Evolutionary conservation across 1,284 basidiomycete genomes (phyloP).

Genomic region (Agaricales sp.): DNA sequence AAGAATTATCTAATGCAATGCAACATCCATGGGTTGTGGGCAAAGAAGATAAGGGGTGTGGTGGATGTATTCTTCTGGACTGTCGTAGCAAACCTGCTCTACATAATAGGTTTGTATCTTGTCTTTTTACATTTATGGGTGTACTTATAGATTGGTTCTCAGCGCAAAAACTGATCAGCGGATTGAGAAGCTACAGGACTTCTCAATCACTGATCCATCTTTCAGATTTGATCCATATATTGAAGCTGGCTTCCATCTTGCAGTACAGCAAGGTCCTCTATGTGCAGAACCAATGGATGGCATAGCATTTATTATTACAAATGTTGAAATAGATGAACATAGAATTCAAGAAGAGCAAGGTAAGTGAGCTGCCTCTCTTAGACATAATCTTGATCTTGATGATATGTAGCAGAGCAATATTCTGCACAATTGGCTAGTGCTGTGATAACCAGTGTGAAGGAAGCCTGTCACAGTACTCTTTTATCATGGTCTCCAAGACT

Average conservation of each 20-base stretch:
- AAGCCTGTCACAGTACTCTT: constrained; percentile 82
- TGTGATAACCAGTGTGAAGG: constrained; percentile 81
- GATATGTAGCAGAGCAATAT: constrained; percentile 35
- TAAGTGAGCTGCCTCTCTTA: too few species aligned
- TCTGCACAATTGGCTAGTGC: constrained; percentile 85
- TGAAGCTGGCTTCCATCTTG: constrained; percentile 93
- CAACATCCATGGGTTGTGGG: background rate
- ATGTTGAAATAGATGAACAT: constrained; percentile 52
- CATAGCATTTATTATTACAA: constrained; percentile 86
- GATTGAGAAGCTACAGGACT: background rate
- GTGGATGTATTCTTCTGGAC: constrained; percentile 1
- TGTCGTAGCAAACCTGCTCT: background rate
- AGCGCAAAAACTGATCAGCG: too few species aligned
- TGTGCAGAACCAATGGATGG: constrained; percentile 95
- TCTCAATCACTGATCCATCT: background rate
- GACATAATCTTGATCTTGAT: constrained; percentile 9
- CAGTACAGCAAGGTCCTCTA: constrained; percentile 87
- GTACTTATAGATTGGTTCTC: too few species aligned
- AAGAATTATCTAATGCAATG: background rate
- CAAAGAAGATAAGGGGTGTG: background rate
- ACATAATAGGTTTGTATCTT: background rate
- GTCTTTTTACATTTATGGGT: background rate
- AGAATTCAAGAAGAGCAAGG: constrained; percentile 56
- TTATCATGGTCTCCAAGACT: constrained; percentile 97
- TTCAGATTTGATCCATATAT: constrained; percentile 31